Conservation (phyloP, 2,329 filamentous ascomycete species). For the Penicillium aurantiogriseum region DNA sequence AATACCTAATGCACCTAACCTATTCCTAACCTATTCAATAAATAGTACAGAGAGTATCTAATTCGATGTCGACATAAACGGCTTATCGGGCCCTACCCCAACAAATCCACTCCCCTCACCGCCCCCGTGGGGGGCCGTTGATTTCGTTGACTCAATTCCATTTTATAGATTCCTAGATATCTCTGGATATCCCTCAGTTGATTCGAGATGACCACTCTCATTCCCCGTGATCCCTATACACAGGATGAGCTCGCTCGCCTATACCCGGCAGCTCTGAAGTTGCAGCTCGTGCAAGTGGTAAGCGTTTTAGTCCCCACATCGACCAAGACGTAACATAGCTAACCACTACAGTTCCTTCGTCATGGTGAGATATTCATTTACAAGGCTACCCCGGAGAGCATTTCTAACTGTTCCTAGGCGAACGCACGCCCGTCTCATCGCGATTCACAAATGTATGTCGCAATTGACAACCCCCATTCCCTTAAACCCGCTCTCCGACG, state of each 20-base stretch:
- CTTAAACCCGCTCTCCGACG: not conserved
- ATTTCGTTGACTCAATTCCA: conserved; percentile 10
- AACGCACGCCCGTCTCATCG: conserved; percentile 80
- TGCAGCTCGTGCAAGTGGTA: conserved; percentile 85
- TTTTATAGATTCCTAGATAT: not conserved
- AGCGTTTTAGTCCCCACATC: conserved; percentile 24
- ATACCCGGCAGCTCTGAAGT: conserved; percentile 75
- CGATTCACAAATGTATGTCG: conserved; percentile 72
- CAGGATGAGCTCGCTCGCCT: conserved; percentile 74
- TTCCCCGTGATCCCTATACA: conserved; percentile 73
- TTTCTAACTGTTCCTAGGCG: conserved; percentile 44
- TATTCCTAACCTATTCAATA: too few species aligned
- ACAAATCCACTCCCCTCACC: conserved; percentile 17
- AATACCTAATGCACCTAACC: not conserved
- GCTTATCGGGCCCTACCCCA: conserved; percentile 3
- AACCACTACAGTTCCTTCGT: conserved; percentile 58
- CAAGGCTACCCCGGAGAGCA: not conserved
- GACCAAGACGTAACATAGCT: conserved; percentile 4
- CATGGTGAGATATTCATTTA: conserved; percentile 58
- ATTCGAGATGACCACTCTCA: conserved; percentile 70
- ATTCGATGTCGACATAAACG: not conserved
- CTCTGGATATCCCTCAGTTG: not conserved
- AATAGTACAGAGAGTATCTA: not conserved
- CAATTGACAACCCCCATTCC: not conserved
- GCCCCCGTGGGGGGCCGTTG: conserved; percentile 10